phyloP scores from a whole-genome alignment of 495 filamentous ascomycete species.

The Hyaloscypha finlandica region DNA sequence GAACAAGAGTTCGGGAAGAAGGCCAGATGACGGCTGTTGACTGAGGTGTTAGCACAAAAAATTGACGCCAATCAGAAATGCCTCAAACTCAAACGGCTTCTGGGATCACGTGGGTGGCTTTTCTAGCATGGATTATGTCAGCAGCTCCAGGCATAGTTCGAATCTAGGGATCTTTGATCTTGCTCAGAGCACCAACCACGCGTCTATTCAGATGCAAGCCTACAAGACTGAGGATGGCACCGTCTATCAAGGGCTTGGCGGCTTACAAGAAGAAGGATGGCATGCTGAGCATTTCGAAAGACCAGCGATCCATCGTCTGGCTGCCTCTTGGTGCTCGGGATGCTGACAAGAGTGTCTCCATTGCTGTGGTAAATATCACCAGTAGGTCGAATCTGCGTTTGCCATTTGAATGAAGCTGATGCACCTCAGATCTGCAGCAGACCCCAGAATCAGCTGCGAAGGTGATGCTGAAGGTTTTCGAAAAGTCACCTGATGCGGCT shows the following conservation, averaged over 20 bases:
- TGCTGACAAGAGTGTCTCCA: slow-evolving; percentile 59
- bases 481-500: slow-evolving; percentile 56
- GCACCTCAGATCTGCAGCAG: slow-evolving; percentile 76
- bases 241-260: slow-evolving; percentile 68
- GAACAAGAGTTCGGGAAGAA: slow-evolving; percentile 1
- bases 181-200: not conserved
- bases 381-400: slow-evolving; percentile 53
- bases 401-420: slow-evolving; percentile 18
- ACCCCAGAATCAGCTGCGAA: slow-evolving; percentile 80
- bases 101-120: not conserved
- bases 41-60: not conserved
- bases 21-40: slow-evolving; percentile 20
- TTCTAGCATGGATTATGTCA: slow-evolving; percentile 7
- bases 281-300: slow-evolving; percentile 68
- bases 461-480: slow-evolving; percentile 88
- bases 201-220: slow-evolving; percentile 15
- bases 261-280: slow-evolving; percentile 98
- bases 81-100: not conserved
- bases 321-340: slow-evolving; percentile 60
- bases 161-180: not conserved
- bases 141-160: slow-evolving; percentile 1
- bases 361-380: slow-evolving; percentile 74
- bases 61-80: not conserved
- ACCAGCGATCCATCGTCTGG: slow-evolving; percentile 77
- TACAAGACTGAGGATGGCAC: slow-evolving; percentile 36